Evolutionary conservation across 2,329 filamentous ascomycete species (phyloP), one percentile per base, ranked within the genome.

Genomic region (Arthrobotrys musiformis): DNA sequence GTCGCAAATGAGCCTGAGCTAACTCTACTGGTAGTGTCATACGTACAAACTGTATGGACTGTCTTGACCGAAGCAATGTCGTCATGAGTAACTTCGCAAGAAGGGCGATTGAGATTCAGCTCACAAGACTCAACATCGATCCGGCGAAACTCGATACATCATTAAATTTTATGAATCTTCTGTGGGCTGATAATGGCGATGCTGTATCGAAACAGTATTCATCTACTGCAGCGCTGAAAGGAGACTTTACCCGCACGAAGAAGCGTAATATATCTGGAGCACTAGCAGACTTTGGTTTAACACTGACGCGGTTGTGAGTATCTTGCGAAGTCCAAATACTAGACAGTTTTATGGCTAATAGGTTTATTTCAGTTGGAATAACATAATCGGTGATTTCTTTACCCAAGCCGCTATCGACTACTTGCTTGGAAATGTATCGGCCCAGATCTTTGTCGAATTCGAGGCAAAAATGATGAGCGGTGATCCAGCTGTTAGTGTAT

Each of bases 21-120:
- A 62, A 77, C 42, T 11, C 17, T 17, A 22, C 7, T 37, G 15
- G 35, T 26, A 77, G 66, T 35, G 89, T 97, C 5, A 83, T 98
- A n/a, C 88, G 95, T 69, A 97, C 93, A 1, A 99, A 99, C 82
- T 99, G 95, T 83, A 98, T 99, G 95, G 95, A 99, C 82, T 99
- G 95, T 81, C 86, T 99, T 8, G 95, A 99, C 82, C 89, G 95
- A 22, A 99, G 95, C 1, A 98, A 98, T 80, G 94, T 99, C 22
- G 93, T 94, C 44, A 94, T 98, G 83, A 97, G 93, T 81, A 95
- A 93, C 0, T 94, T 94, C 82, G 95, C 89, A 4, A 92, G 93
- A 81, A 89, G 91, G 81, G 92, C 93, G 79, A 86, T 99, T 1
- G 93, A 97, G 79, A 83, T 87, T 33, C 93, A 97, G 81, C 86